Conservation (phyloP, 2,329 filamentous ascomycete genomes). For the Aspergillus sp. region DNA sequence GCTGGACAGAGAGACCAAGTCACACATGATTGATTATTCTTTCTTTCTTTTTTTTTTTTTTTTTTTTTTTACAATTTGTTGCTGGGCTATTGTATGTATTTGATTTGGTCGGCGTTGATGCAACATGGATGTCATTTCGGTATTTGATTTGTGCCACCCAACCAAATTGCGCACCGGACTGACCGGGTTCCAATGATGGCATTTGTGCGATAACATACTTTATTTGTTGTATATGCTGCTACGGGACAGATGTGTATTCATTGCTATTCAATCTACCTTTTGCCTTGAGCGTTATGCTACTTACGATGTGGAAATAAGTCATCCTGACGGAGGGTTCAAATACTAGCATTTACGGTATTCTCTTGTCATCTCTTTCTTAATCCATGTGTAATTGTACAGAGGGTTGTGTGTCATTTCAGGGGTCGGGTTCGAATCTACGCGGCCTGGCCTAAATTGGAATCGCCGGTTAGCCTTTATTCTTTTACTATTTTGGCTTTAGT, state of each 20-base stretch:
- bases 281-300: not conserved
- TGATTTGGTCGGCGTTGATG: conserved; percentile 3
- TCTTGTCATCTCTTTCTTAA: no score
- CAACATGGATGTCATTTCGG: not conserved
- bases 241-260: not conserved
- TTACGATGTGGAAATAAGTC: not conserved
- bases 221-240: not conserved
- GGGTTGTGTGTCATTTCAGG: not conserved
- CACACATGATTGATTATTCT: not conserved
- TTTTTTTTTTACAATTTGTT: not conserved
- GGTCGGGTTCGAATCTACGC: not conserved
- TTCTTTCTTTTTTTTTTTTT: not conserved
- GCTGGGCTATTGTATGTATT: not conserved
- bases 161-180: not conserved
- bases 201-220: not conserved
- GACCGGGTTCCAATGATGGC: not conserved
- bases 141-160: not conserved
- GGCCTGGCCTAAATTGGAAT: not conserved
- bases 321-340: no score
- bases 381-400: not conserved
- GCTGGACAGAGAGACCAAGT: not conserved
- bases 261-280: not conserved
- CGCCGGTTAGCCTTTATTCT: not conserved
- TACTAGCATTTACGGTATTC: no score
- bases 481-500: not conserved